Evolutionary conservation across 495 filamentous ascomycete genomes (phyloP), one percentile per base, ranked within the genome.

Genomic region (Trichoderma asperelloides): DNA sequence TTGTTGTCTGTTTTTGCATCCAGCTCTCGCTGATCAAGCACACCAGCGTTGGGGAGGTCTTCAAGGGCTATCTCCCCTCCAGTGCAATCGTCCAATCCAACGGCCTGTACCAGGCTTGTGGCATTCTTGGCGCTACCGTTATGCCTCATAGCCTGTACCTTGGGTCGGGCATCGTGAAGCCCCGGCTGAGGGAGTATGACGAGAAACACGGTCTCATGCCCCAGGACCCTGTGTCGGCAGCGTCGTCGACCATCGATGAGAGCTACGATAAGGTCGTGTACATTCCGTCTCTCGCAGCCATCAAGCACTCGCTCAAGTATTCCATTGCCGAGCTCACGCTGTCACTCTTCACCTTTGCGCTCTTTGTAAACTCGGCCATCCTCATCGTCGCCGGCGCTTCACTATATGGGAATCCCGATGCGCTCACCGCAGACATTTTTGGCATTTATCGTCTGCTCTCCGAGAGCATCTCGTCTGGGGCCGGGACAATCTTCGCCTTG

Each of bases 121-220:
- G 92, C 67, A 97, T 97, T 70, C 84, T 97, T 13, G 93, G 93
- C 27, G 93, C 93, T 18, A 97, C 93, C 2, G 92, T 97, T 27
- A 97, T 97, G 93, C 93, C 93, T 5, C 93, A 97, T 75, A 91
- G 88, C 63, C 83, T 97, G 37, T 96, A 92, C 71, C 84, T 97
- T 8, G 93, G 93, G n/a, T 91, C 88, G 62, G 93, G 92, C 13
- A 88, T 96, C 62, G 91, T 96, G 0, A 91, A 96, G 75, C 80
- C 90, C 12, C 88, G 93, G 11, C 86, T 97, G 3, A 84, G 84
- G 64, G 89, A 94, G 55, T 96, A 89, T 71, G 93, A 97, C 74
- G 73, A 79, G 27, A 82, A 80, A 55, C 73, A 76, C 16, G 87
- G 88, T n/a, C 81, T 88, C 40, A 78, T 86, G 12, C 79, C 83